Conservation (phyloP, 208 protist species). For the Spongospora subterranea region DNA sequence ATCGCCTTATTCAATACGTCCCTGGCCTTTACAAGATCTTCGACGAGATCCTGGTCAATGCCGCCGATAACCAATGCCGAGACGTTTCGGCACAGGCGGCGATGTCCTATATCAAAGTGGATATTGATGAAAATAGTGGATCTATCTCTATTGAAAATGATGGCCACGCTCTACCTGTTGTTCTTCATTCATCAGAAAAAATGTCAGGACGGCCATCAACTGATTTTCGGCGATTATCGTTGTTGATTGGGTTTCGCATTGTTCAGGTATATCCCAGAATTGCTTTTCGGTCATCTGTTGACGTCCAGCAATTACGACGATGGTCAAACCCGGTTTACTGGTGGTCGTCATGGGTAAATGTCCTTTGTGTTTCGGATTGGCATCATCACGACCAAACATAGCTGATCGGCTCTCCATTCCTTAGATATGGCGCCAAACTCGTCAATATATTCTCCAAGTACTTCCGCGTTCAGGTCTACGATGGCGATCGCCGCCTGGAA, state of each 20-base stretch:
- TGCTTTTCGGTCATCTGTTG: constrained; percentile 99
- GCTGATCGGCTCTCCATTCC: too few relatives aligned
- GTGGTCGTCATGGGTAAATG: constrained; percentile 97
- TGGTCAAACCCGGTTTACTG: constrained; percentile 90
- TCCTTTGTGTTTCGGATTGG: neutral
- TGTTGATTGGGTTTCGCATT: constrained; percentile 32
- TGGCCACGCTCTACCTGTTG: constrained; percentile 95
- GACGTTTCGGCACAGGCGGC: constrained; percentile 77
- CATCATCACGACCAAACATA: neutral
- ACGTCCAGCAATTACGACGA: constrained; percentile 99
- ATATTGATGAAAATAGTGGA: constrained; percentile 89
- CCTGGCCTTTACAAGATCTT: constrained; percentile 99
- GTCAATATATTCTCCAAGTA: constrained; percentile 98
- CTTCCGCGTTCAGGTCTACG: constrained; percentile 90
- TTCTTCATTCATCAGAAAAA: constrained; percentile 86
- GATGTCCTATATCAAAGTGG: constrained; percentile 88
- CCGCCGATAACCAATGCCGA: constrained; percentile 98
- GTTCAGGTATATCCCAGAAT: constrained; percentile 94
- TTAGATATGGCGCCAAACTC: constrained; percentile 87
- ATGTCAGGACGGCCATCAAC: constrained; percentile 88
- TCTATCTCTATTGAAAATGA: constrained; percentile 96
- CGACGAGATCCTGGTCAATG: constrained; percentile 99
- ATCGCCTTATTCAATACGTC: constrained; percentile 90
- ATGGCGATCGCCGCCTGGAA: constrained; percentile 69
- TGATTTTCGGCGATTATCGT: constrained; percentile 90